phyloP scores from a whole-genome alignment of 1,284 basidiomycete genomes.

The Volvariella surrecta region DNA sequence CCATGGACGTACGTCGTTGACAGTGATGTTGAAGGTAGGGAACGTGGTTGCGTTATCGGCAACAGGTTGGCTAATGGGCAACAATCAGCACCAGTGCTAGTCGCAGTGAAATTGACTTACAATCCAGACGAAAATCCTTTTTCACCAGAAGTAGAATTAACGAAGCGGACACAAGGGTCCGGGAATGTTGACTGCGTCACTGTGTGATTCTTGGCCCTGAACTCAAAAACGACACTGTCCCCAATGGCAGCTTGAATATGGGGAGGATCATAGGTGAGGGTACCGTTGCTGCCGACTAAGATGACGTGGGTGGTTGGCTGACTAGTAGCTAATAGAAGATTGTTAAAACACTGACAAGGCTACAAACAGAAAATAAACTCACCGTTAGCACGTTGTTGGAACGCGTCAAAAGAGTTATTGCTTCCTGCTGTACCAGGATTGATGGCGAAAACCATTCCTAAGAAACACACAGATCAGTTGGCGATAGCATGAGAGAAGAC shows the following conservation, averaged over 20 bases:
- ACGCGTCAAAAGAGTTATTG: constrained; percentile 35
- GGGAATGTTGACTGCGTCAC: constrained; percentile 36
- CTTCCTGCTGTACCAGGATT: constrained; percentile 33
- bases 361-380: too few relatives aligned
- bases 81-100: too few relatives aligned
- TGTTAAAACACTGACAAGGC: too few relatives aligned
- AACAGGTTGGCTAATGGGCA: constrained; percentile 21
- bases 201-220: constrained; percentile 19
- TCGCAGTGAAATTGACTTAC: constrained; percentile 22
- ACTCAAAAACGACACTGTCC: constrained; percentile 31
- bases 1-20: constrained; percentile 37
- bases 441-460: constrained; percentile 46
- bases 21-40: constrained; percentile 41
- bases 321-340: constrained; percentile 12
- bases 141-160: constrained; percentile 24
- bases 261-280: constrained; percentile 28
- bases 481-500: not conserved
- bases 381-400: constrained; percentile 30
- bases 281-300: constrained; percentile 27
- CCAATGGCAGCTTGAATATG: constrained; percentile 37
- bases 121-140: constrained; percentile 30
- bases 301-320: constrained; percentile 24
- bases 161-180: constrained; percentile 26
- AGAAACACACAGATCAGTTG: constrained; percentile 8
- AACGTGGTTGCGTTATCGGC: constrained; percentile 20